Conservation (phyloP, 73 alveolate species). For the Tetrahymena elliotti region DNA sequence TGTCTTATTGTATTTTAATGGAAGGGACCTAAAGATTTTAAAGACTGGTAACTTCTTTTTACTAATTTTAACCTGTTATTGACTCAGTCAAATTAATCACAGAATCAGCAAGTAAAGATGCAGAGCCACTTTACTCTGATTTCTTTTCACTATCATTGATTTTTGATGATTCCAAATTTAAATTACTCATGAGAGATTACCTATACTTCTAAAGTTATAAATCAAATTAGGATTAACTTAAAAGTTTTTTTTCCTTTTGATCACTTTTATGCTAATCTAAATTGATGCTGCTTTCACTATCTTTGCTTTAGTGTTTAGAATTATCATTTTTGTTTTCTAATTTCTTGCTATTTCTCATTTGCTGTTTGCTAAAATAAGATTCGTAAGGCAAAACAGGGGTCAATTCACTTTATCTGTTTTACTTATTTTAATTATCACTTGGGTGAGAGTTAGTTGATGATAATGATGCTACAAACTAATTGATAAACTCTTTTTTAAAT, state of each 20-base stretch:
- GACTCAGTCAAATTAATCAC: not conserved
- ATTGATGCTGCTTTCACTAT: not conserved
- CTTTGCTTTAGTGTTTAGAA: not conserved
- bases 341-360: not conserved
- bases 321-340: not conserved
- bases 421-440: not conserved
- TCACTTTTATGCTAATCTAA: not conserved
- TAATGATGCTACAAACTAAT: not conserved
- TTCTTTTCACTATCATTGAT: not conserved
- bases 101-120: not conserved
- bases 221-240: not conserved
- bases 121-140: not conserved
- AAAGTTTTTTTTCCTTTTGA: not conserved
- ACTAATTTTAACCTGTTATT: not conserved
- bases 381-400: not conserved
- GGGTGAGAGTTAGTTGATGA: not conserved
- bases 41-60: not conserved
- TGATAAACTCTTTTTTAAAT: not conserved
- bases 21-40: not conserved
- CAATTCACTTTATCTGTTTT: not conserved
- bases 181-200: not conserved
- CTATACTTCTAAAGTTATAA: not conserved
- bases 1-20: not conserved
- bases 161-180: not conserved
- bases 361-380: not conserved